Base-by-base conservation (phyloP, 495 filamentous ascomycete genomes). In the Penicillium cinerascens region DNA sequence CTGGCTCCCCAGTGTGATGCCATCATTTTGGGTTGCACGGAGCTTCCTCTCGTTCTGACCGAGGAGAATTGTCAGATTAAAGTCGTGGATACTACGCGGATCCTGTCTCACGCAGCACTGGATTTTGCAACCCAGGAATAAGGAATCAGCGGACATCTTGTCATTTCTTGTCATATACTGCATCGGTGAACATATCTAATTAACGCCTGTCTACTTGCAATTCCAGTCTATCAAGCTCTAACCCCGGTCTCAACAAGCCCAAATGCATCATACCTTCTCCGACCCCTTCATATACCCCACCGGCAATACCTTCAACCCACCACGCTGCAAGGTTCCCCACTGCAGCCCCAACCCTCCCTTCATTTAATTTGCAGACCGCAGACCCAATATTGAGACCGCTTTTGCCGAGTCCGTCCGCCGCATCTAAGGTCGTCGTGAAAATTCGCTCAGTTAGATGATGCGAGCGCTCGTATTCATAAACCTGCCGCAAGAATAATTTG, bases 281-380 rank as follows among this genome's bases (percentile, higher is more conserved):
- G 38, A 87, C 71, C 0, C 85, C 85, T 44, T 88, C 84, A 58
- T 83, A 79, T 29, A 88, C 70, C 13, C 85, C 85, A 15, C 79
- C 82, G 3, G 78, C 77, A 38, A 87, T 68, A 13, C 78, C 77
- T 55, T 82, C 79, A 18, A 84, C 55, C 70, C 81, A 77, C 82
- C 82, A 86, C 4, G 65, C 56, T 1, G 74, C 73, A 11, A 80
- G 42, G 4, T 77, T 76, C 37, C 73, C 73, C 22, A 84, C 56
- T 2, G 68, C 70, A 53, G 77, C 64, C 6, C 81, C 81, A 17
- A 85, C 56, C 44, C 74, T 79, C 1, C 84, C 82, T 52, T 84
- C 79, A 33, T 80, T 73, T 49, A 86, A 72, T 13, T 67, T 74
- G 47, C 69, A 72, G 7, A 85, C 62, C 0, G 75, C 72, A 16